Conservation (phyloP, 1,284 basidiomycete genomes). For the Puccinia polysora region DNA sequence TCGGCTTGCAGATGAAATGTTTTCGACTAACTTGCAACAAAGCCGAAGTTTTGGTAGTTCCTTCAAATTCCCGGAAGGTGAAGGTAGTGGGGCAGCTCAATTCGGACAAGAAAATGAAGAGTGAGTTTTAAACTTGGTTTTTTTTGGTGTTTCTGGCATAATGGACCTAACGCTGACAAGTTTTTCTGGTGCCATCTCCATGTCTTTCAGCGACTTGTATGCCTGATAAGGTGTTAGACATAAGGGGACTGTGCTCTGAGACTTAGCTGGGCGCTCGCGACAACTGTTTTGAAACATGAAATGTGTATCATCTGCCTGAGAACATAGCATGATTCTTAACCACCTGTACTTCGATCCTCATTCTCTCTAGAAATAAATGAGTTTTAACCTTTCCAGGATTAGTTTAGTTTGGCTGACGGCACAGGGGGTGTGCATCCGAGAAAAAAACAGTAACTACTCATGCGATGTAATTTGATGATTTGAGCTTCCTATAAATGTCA, state of each 20-base stretch:
- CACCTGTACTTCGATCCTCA: too few relatives aligned
- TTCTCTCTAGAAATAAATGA: too few relatives aligned
- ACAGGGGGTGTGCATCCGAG: too few relatives aligned
- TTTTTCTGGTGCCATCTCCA: background rate
- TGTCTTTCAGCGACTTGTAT: slow-evolving; percentile 29
- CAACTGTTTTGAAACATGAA: background rate
- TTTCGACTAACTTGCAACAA: slow-evolving; percentile 72
- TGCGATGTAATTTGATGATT: too few relatives aligned
- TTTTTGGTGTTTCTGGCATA: too few relatives aligned
- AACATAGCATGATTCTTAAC: too few relatives aligned
- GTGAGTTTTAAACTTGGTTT: background rate
- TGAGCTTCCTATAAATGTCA: too few relatives aligned
- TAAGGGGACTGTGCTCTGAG: background rate
- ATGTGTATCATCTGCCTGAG: slow-evolving; percentile 13
- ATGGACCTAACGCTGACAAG: background rate
- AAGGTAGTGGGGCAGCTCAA: slow-evolving; percentile 53
- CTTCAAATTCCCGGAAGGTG: slow-evolving; percentile 91
- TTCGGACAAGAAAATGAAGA: slow-evolving; percentile 43
- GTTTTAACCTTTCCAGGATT: too few relatives aligned
- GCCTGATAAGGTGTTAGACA: slow-evolving; percentile 4
- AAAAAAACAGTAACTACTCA: too few relatives aligned
- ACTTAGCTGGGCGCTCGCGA: background rate
- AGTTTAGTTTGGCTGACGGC: too few relatives aligned
- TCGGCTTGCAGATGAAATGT: slow-evolving; percentile 1
- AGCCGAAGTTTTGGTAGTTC: slow-evolving; percentile 70